These are phyloP conservation scores for Crithidia sp. DNA, from an alignment of 208 protist species.

Conservation along the genomic window DNA sequence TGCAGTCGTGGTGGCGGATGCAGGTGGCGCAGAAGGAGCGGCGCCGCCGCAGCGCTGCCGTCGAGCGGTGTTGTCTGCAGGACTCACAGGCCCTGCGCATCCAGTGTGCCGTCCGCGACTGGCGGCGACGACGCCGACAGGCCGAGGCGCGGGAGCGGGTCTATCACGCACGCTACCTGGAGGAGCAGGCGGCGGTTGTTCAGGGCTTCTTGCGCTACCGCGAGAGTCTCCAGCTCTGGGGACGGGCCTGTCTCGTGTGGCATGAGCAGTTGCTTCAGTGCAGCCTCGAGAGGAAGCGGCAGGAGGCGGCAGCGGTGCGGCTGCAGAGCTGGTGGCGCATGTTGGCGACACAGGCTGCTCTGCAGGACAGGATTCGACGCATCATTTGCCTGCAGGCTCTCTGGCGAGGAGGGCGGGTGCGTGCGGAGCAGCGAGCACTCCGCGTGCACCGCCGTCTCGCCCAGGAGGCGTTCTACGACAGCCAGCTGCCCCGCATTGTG, in stretches of 20 bases:
- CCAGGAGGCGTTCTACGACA: slow-evolving; percentile 32
- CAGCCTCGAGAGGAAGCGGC: slow-evolving; percentile 14
- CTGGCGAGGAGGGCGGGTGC: slow-evolving; percentile 24
- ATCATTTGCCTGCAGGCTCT: slow-evolving; percentile 14
- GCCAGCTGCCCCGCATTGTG: slow-evolving; percentile 12
- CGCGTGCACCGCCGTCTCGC: slow-evolving; percentile 41
- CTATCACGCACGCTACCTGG: slow-evolving; percentile 27
- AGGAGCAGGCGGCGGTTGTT: slow-evolving; percentile 29
- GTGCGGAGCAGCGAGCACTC: slow-evolving; percentile 25
- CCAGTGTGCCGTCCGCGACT: slow-evolving; percentile 39
- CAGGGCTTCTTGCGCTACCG: slow-evolving; percentile 45
- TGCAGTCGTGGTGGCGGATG: slow-evolving; percentile 34
- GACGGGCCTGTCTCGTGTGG: slow-evolving; percentile 22
- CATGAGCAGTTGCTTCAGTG: slow-evolving; percentile 24
- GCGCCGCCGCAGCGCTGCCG: slow-evolving; percentile 7
- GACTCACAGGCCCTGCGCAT: slow-evolving; percentile 42
- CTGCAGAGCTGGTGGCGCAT: slow-evolving; percentile 67
- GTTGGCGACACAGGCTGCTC: slow-evolving; percentile 7
- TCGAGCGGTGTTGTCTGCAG: slow-evolving; percentile 14
- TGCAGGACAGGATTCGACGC: neutral
- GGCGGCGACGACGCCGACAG: slow-evolving; percentile 29
- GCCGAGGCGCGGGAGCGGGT: slow-evolving; percentile 30
- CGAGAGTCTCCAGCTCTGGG: slow-evolving; percentile 50
- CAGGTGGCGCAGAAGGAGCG: slow-evolving; percentile 10
- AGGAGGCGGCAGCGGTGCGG: slow-evolving; percentile 36